A percentile compares a stretch with the other conserved stretches of the same genome.
Conservation (phyloP, 306 rosid genomes). For the Cicer bijugum region DNA sequence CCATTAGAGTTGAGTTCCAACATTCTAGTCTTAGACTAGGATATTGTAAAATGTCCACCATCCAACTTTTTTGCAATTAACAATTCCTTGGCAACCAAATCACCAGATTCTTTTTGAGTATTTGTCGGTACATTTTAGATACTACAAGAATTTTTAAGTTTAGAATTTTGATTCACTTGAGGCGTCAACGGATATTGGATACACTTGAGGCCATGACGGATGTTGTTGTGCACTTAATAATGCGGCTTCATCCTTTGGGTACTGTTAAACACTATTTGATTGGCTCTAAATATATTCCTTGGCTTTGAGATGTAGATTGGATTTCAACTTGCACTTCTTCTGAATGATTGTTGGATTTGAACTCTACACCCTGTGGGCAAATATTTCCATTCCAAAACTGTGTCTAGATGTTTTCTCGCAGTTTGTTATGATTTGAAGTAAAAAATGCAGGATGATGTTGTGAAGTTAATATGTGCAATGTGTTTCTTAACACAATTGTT, state of each 20-base stretch:
- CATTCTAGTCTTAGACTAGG: slow-evolving; percentile 25
- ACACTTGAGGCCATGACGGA: slow-evolving; percentile 14
- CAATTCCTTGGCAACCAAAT: slow-evolving; percentile 13
- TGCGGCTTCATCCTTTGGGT: neutral
- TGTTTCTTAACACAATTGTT: slow-evolving; percentile 14
- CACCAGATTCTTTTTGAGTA: slow-evolving; percentile 2
- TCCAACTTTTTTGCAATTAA: slow-evolving; percentile 32
- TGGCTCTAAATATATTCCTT: neutral
- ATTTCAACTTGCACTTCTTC: slow-evolving; percentile 19
- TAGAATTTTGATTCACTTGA: slow-evolving; percentile 26
- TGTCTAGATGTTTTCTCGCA: slow-evolving; percentile 8
- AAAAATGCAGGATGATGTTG: slow-evolving; percentile 29
- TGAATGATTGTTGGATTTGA: slow-evolving; percentile 30
- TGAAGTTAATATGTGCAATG: slow-evolving; percentile 26
- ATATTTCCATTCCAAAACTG: slow-evolving; percentile 9
- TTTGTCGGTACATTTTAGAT: slow-evolving; percentile 8
- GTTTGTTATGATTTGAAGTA: slow-evolving; percentile 35
- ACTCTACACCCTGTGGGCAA: neutral
- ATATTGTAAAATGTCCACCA: slow-evolving; percentile 30
- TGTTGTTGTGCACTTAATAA: slow-evolving; percentile 9
- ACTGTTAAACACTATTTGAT: slow-evolving; percentile 5
- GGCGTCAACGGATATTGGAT: neutral
- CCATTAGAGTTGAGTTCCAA: slow-evolving; percentile 17
- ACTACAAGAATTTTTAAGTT: slow-evolving; percentile 13
- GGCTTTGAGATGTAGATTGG: slow-evolving; percentile 6